A percentile compares a stretch with the other conserved stretches of the same genome.
phyloP scores from a whole-genome alignment of 2,329 filamentous ascomycete species.

The Cytospora leucostoma region DNA sequence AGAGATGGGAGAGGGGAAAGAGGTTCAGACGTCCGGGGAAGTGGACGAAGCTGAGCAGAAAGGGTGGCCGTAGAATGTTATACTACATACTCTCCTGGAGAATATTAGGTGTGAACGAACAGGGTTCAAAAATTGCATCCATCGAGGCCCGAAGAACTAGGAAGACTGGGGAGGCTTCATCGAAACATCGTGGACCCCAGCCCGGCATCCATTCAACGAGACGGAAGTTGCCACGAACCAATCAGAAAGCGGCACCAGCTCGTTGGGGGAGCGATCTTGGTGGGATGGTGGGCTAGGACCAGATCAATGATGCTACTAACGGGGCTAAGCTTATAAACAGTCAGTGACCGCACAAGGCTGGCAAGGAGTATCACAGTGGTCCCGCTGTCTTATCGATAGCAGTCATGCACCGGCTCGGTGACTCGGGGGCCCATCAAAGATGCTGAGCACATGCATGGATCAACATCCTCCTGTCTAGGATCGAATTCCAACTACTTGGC shows the following conservation, averaged over 20 bases:
- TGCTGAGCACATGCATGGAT: background rate
- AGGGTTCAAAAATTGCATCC: background rate
- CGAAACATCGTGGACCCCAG: constrained; percentile 9
- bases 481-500: constrained; percentile 18
- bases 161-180: constrained; percentile 14
- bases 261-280: constrained; percentile 28
- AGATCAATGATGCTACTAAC: background rate
- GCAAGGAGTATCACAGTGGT: background rate
- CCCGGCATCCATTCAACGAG: constrained; percentile 25
- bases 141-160: constrained; percentile 11
- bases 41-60: constrained; percentile 7
- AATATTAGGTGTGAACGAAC: constrained; percentile 2
- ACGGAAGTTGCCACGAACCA: constrained; percentile 17
- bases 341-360: background rate
- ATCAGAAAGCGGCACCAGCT: constrained; percentile 18
- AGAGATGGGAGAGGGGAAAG: constrained; percentile 2
- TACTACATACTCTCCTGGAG: constrained; percentile 1
- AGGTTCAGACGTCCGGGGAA: constrained; percentile 13
- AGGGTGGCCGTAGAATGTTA: constrained; percentile 15
- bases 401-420: no score
- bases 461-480: background rate
- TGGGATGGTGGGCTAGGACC: constrained; percentile 26
- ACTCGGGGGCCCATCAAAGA: no score
- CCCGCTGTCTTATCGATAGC: constrained; percentile 17
- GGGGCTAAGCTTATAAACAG: background rate